Evolutionary conservation across 257 asterid genomes (phyloP).

Genomic region (Ligustrum vulgare): DNA sequence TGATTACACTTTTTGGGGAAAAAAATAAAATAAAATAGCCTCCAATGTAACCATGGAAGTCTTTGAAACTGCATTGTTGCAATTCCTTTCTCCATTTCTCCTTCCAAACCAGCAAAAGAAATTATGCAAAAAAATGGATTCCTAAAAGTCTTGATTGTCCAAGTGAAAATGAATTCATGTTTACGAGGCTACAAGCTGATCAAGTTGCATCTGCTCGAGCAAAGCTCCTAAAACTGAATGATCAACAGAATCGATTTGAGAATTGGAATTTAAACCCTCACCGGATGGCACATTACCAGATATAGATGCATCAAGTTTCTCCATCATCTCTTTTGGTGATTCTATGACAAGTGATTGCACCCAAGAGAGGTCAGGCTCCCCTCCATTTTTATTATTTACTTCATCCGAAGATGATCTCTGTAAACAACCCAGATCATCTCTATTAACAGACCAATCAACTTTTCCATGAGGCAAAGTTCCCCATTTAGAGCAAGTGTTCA

Average conservation of each 20-base stretch:
- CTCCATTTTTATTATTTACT: slow-evolving; percentile 38
- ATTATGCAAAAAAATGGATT: slow-evolving; percentile 44
- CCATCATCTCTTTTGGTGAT: slow-evolving; percentile 86
- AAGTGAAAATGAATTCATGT: slow-evolving; percentile 40
- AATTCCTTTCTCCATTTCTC: slow-evolving; percentile 14
- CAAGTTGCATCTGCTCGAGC: slow-evolving; percentile 96
- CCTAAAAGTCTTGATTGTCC: slow-evolving; percentile 44
- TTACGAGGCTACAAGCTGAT: slow-evolving; percentile 73
- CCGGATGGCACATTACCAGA: slow-evolving; percentile 68
- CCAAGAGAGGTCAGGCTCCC: slow-evolving; percentile 89
- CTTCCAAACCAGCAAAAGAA: slow-evolving; percentile 36
- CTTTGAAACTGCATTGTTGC: slow-evolving; percentile 24
- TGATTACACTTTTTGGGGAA: slow-evolving; percentile 28
- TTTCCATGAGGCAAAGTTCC: slow-evolving; percentile 64
- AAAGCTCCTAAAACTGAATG: slow-evolving; percentile 79
- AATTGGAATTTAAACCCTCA: slow-evolving; percentile 64
- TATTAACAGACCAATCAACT: slow-evolving; percentile 70
- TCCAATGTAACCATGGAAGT: neutral
- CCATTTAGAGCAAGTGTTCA: slow-evolving; percentile 60
- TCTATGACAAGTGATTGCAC: slow-evolving; percentile 95
- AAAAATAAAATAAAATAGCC: neutral
- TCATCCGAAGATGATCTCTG: slow-evolving; percentile 44
- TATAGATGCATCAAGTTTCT: slow-evolving; percentile 47
- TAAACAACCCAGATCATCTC: slow-evolving; percentile 49
- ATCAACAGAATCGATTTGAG: slow-evolving; percentile 63